These are phyloP conservation scores for Mortierella sp. DNA, from an alignment of 371 early-diverging fungal species.

Conservation along the genomic window DNA sequence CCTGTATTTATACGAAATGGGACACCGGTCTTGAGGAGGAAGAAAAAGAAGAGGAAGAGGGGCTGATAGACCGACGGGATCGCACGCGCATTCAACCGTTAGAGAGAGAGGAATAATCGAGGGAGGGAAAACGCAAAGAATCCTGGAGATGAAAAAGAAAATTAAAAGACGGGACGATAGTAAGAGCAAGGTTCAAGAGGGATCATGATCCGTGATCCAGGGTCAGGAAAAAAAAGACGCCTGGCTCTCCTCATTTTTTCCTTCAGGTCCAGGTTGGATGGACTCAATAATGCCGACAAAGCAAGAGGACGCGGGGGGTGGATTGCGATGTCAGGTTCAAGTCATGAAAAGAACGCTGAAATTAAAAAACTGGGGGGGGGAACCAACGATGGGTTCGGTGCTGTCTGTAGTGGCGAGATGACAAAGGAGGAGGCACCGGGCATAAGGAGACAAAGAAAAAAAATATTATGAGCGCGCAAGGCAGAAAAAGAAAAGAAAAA, in stretches of 20 bases:
- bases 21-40: neutral
- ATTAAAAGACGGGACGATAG: constrained; percentile 25
- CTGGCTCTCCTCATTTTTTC: too few relatives aligned
- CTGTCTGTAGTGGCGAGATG: constrained; percentile 18
- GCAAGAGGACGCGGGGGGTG: neutral
- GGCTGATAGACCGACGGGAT: neutral
- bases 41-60: neutral
- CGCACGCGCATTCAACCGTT: constrained; percentile 23
- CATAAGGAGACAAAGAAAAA: constrained; percentile 15
- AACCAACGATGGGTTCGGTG: neutral
- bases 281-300: too few relatives aligned
- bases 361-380: constrained; percentile 5
- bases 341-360: too few relatives aligned
- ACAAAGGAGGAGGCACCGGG: constrained; percentile 15
- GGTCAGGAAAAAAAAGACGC: constrained; percentile 16
- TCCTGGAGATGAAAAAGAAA: constrained; percentile 1
- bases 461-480: too few relatives aligned
- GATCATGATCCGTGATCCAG: too few relatives aligned
- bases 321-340: neutral
- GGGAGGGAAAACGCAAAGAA: neutral
- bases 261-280: constrained; percentile 20
- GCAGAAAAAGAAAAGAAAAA: constrained; percentile 2
- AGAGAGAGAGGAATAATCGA: neutral
- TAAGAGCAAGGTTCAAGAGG: neutral
- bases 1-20: constrained; percentile 44